These are phyloP conservation scores for Kwoniella shivajii DNA, from an alignment of 1,284 basidiomycete genomes.

Conservation along the genomic window DNA sequence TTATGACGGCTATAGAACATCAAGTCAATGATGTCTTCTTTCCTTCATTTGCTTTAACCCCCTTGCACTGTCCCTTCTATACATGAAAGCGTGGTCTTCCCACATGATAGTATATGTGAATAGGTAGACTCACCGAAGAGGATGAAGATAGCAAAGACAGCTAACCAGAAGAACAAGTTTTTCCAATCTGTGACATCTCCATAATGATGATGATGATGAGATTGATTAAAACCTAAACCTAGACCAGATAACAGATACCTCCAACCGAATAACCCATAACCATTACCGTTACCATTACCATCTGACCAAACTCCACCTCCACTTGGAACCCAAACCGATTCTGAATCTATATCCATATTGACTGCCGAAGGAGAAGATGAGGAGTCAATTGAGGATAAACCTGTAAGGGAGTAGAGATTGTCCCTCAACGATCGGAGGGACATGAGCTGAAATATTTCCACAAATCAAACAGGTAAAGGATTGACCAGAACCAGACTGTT, in stretches of 20 bases:
- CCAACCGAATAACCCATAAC: constrained; percentile 14
- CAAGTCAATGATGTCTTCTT: background rate
- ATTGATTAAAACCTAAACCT: constrained; percentile 9
- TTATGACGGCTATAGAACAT: constrained; percentile 72
- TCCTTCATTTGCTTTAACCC: background rate
- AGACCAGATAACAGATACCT: constrained; percentile 2
- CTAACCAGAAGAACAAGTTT: constrained; percentile 40
- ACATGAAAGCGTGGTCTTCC: no score
- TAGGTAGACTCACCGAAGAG: constrained; percentile 36
- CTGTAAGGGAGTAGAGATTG: constrained; percentile 9
- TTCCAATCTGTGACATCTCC: constrained; percentile 25
- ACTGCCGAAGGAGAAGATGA: no score
- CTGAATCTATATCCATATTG: constrained; percentile 4
- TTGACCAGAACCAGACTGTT: background rate
- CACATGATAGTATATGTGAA: background rate
- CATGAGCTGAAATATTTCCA: constrained; percentile 7
- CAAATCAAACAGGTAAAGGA: background rate
- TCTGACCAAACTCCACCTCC: constrained; percentile 14
- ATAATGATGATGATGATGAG: background rate
- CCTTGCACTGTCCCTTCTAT: no score
- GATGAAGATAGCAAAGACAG: constrained; percentile 34
- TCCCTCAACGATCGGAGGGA: constrained; percentile 25
- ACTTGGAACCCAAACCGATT: constrained; percentile 2
- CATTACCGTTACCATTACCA: constrained; percentile 1
- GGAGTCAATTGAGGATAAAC: constrained; percentile 2